A percentile compares a stretch with the other conserved stretches of the same genome.
phyloP scores from a whole-genome alignment of 306 rosid species.

The Acacia confusa region DNA sequence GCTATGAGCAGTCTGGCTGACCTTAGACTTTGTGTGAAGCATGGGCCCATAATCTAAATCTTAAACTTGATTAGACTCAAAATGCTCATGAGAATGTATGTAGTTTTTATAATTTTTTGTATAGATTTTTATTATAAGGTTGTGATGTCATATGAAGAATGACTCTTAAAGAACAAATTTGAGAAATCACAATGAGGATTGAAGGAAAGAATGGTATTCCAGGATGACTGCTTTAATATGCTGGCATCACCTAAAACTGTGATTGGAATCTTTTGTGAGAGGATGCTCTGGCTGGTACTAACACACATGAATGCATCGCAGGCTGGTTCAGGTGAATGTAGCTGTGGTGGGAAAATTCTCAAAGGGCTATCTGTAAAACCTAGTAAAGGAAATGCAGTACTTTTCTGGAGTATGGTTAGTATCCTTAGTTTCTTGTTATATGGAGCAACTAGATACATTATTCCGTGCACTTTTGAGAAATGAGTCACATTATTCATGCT shows the following conservation, averaged over 20 bases:
- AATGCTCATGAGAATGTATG: no score
- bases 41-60: no score
- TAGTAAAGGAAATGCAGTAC: conserved; percentile 83
- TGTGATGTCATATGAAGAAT: not conserved
- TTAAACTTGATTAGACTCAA: no score
- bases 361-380: conserved; percentile 81
- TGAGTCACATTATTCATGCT: not conserved
- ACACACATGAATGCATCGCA: conserved; percentile 36
- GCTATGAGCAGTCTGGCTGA: not conserved
- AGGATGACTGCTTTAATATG: no score
- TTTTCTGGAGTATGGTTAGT: conserved; percentile 98
- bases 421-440: conserved; percentile 27
- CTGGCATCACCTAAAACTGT: no score
- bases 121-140: no score
- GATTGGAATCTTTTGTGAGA: not conserved
- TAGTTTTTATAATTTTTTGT: no score
- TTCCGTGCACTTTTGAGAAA: not conserved
- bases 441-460: not conserved
- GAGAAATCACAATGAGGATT: no score
- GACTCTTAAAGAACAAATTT: no score
- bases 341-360: conserved; percentile 71
- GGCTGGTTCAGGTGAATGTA: conserved; percentile 92
- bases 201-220: no score
- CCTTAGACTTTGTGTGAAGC: not conserved
- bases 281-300: not conserved